These are phyloP conservation scores for Aspergillus terreus DNA, from an alignment of 2,329 filamentous ascomycete species.

Conservation along the genomic window DNA sequence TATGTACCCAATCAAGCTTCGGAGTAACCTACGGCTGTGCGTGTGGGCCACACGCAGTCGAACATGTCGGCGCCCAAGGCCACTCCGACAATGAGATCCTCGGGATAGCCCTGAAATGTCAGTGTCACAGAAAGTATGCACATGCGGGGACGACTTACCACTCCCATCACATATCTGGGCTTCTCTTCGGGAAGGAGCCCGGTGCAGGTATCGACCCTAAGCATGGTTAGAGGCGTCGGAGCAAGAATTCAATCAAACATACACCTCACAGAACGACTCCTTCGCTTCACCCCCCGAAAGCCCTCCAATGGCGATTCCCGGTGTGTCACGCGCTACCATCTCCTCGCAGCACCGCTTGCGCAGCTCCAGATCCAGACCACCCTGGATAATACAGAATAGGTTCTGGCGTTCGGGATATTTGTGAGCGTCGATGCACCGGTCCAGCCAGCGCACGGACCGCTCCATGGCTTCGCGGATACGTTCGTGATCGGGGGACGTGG, in stretches of 20 bases:
- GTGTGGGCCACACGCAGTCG: conserved; percentile 97
- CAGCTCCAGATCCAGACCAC: conserved; percentile 84
- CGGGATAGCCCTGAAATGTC: conserved; percentile 69
- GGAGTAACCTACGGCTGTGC: conserved; percentile 66
- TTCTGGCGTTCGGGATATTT: conserved; percentile 79
- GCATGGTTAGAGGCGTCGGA: background rate
- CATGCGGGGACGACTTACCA: conserved; percentile 47
- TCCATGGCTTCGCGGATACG: conserved; percentile 95
- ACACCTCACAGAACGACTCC: conserved; percentile 82
- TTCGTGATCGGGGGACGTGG: conserved; percentile 81
- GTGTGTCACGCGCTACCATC: conserved; percentile 88
- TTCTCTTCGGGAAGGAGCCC: conserved; percentile 80
- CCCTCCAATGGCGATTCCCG: conserved; percentile 93
- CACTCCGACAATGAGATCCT: conserved; percentile 89
- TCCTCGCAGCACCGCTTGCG: conserved; percentile 75
- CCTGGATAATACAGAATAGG: conserved; percentile 97
- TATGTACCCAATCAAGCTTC: background rate
- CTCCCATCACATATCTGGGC: conserved; percentile 98
- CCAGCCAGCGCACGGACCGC: conserved; percentile 90
- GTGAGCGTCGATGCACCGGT: conserved; percentile 89
- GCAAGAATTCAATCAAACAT: conserved; percentile 10
- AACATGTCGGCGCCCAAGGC: conserved; percentile 98
- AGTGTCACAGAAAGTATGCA: conserved; percentile 16
- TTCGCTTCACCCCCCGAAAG: conserved; percentile 95
- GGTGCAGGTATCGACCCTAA: conserved; percentile 75